phyloP scores from a whole-genome alignment of 2,329 filamentous ascomycete genomes.

The Sporothrix pseudoabietina region DNA sequence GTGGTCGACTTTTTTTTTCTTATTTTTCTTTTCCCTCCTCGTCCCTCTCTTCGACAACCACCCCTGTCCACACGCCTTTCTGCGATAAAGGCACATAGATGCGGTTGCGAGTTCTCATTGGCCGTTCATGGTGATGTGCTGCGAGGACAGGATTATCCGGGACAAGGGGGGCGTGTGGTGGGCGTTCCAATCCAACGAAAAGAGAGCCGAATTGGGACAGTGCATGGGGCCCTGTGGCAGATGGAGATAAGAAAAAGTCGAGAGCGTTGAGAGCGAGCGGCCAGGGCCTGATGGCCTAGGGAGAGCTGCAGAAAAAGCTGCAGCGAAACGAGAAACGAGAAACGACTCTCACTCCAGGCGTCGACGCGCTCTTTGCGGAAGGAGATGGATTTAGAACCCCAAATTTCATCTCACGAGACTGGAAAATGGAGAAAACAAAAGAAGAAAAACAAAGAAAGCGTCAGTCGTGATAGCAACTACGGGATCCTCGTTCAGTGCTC shows the following conservation, averaged over 20 bases:
- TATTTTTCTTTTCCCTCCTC: neutral
- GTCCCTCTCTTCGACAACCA: neutral
- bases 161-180: constrained; percentile 16
- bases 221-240: neutral
- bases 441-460: neutral
- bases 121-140: neutral
- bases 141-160: constrained; percentile 16
- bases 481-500: neutral
- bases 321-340: neutral
- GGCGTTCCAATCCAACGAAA: constrained; percentile 13
- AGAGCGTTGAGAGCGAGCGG: neutral
- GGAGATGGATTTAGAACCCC: neutral
- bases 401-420: neutral
- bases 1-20: neutral
- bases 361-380: neutral
- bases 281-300: too few species aligned
- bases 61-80: constrained; percentile 23
- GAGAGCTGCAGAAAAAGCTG: neutral
- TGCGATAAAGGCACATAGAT: constrained; percentile 31
- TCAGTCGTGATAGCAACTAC: constrained; percentile 26
- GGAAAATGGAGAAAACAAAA: neutral
- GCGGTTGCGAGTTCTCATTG: constrained; percentile 23
- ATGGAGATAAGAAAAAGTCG: neutral
- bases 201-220: constrained; percentile 18
- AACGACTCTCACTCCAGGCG: neutral